Evolutionary conservation across 192 early-diverging fungal genomes (phyloP), one percentile per base, ranked within the genome.

Genomic region (Backusella liffmaniae): DNA sequence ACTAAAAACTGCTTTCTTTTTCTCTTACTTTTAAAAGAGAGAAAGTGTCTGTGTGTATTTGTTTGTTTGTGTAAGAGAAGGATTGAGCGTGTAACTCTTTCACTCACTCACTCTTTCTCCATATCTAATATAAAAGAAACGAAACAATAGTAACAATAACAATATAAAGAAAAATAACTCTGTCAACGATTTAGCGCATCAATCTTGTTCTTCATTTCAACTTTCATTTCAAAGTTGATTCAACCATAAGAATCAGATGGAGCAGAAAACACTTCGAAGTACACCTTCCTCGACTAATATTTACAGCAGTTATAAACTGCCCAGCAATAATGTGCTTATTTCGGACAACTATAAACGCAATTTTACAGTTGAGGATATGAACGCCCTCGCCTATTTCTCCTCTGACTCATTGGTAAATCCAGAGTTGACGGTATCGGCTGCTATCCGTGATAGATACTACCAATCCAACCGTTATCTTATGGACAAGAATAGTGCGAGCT

Each of bases 361-460:
- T 18, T 49, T 42, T 49, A 71, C 42, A 1, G 16, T 49, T 30
- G 70, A 71, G 3, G 29, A 71, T 26, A 4, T 71, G 15, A 71
- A 23, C 42, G 23, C 42, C 35, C 29, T 71, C 5, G 29, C 4
- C 29, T 71, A 71, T 12, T 71, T 71, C 15, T 30, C 70, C 15
- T 49, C 66, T 35, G 35, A 35, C 66, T 35, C 66, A 16, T n/a
- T 36, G 35, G 66, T 36, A n/a, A 67, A 18, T 8, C 5, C 66
- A 67, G 65, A 66, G 26, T 39, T 65, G 9, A 74, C 73, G 16
- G 66, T 65, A 30, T 74, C 73, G 8, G 73, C 56, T 46, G 73
- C 65, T 42, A 65, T 74, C n/a, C 36, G 73, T 32, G 73, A 74
- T 26, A 41, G 30, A 74, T 74, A 74, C n/a, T 74, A 74, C 18